Conservation (phyloP, 78 protist species). For the Tieghemostelium lacteum region DNA sequence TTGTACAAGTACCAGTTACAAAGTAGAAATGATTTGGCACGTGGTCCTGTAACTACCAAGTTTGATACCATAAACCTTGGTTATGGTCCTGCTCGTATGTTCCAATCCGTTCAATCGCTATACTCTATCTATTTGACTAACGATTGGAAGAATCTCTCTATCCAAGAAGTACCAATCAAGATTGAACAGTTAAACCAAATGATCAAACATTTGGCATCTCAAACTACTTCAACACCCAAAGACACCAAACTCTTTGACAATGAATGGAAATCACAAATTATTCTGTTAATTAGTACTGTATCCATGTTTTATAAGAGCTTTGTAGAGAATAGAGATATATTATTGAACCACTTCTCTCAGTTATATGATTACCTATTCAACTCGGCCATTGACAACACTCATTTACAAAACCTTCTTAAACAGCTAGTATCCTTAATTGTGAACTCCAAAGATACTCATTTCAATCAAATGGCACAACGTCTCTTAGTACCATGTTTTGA, state of each 20-base stretch:
- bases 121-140: conserved; percentile 55
- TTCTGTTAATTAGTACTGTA: conserved; percentile 3
- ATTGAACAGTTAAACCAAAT: conserved; percentile 31
- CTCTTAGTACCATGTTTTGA: conserved; percentile 26
- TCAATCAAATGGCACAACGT: neutral
- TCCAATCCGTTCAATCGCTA: conserved; percentile 52
- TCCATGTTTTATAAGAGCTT: neutral
- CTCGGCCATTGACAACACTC: neutral
- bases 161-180: conserved; percentile 36
- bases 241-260: conserved; percentile 1
- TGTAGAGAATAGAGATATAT: neutral
- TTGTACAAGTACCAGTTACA: conserved; percentile 6
- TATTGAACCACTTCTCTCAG: neutral
- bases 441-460: neutral
- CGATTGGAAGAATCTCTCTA: conserved; percentile 26
- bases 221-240: neutral
- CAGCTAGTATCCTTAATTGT: neutral
- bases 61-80: conserved; percentile 40
- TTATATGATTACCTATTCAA: no score
- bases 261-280: conserved; percentile 10
- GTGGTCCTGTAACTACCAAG: neutral
- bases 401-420: no score
- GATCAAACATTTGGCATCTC: conserved; percentile 22
- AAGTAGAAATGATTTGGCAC: neutral
- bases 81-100: conserved; percentile 69